A percentile compares a stretch with the other conserved stretches of the same genome.
phyloP scores from a whole-genome alignment of 1,284 basidiomycete species.

The Heimioporus retisporus region DNA sequence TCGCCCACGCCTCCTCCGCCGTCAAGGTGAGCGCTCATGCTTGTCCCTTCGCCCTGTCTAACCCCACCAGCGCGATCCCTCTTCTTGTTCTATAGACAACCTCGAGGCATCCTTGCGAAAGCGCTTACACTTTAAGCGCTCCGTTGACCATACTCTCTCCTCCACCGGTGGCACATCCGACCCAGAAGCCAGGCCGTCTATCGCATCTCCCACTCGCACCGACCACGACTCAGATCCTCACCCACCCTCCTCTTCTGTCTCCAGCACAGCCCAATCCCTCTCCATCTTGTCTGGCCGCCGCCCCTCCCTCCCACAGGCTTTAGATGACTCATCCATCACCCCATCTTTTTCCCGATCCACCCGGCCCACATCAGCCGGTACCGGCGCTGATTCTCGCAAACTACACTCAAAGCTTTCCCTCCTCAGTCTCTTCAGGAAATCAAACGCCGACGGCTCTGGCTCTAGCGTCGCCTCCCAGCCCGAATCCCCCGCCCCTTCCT shows the following conservation, averaged over 20 bases:
- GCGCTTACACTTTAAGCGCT: conserved; percentile 56
- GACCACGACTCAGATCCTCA: conserved; percentile 31
- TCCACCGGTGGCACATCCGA: conserved; percentile 33
- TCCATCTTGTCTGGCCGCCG: conserved; percentile 35
- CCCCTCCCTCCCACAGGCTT: conserved; percentile 50
- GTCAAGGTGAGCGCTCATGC: conserved; percentile 36
- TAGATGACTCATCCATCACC: conserved; percentile 42
- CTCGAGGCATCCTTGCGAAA: conserved; percentile 46
- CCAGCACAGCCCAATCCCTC: conserved; percentile 18
- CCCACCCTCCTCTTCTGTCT: conserved; percentile 11
- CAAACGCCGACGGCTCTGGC: conserved; percentile 46
- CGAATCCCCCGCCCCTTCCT: conserved; percentile 33
- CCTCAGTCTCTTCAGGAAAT: conserved; percentile 58
- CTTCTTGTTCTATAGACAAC: conserved; percentile 41
- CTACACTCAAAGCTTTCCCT: conserved; percentile 53
- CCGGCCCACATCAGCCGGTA: conserved; percentile 61
- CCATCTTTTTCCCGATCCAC: conserved; percentile 36
- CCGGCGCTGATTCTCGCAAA: conserved; percentile 55
- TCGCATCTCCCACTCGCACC: conserved; percentile 14
- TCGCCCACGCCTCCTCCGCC: conserved; percentile 41
- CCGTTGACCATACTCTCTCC: conserved; percentile 55
- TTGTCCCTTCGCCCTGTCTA: conserved; percentile 6
- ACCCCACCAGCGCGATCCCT: conserved; percentile 26
- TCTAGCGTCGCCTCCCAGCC: conserved; percentile 44
- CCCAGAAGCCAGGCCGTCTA: conserved; percentile 25